Evolutionary conservation across 2,329 filamentous ascomycete genomes (phyloP), one percentile per base, ranked within the genome.

Genomic region (Trichothecium sympodiale): DNA sequence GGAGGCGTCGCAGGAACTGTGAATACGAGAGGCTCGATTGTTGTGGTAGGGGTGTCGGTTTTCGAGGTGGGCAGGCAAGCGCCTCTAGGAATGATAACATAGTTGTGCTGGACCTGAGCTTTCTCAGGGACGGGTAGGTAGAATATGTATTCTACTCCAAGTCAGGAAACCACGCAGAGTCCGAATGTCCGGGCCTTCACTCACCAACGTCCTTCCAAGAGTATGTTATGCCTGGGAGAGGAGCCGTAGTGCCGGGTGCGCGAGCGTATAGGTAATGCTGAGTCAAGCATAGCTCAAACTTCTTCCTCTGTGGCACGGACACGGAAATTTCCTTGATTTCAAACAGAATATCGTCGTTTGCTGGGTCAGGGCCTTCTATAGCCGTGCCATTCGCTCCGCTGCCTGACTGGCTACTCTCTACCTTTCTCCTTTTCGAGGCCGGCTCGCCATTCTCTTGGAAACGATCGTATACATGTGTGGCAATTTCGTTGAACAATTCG

Each of bases 291-390:
- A 82, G 53, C 43, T 76, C 73, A 45, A 75, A 75, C 54, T 81
- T 83, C 57, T 82, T 83, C 42, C 78, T 65, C 56, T 77, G 74
- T 0, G 78, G 78, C 4, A 80, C 65, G 1, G 74, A 71, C n/a
- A 81, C 64, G 0, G 76, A 81, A 15, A 82, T 75, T 31, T 80
- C 77, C 52, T 76, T 77, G 40, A 81, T 62, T 43, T 71, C 71
- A 14, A 80, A 59, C 17, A 79, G 54, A 0, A 79, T 56, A 6
- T 61, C 47, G 44, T 79, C 74, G 5, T 61, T 56, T 2, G 60
- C 59, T 1, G 68, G 62, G 31, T 46, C 48, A 29, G 47, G 38
- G 13, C 37, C 34, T 26, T 35, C 43, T 36, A 38, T 42, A 40
- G 35, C 45, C 47, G 15, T 38, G 35, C 35, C 17, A 35, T n/a